Base-by-base conservation (phyloP, 202 grass and related monocot genomes). In the Setaria italica region DNA sequence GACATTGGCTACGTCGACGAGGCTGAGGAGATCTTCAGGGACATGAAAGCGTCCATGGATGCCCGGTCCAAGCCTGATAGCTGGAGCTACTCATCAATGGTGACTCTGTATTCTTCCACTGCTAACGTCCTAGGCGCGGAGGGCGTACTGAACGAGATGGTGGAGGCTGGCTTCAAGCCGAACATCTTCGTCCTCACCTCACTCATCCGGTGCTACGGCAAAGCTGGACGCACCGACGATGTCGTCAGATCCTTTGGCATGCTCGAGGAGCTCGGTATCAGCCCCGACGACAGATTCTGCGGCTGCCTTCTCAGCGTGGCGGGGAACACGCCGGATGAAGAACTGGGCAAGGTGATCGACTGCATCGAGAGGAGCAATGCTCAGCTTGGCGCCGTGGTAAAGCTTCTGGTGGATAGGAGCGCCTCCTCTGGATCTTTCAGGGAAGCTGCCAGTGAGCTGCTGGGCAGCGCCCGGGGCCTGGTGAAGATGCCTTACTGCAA, bases 101-200 rank as follows among this genome's bases (percentile, higher is more conserved):
- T 99, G 32, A 96, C 97, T 2, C 90, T 91, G 25, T 96, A 99
- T 68, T 96, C 91, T 34, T 96, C 92, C 82, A 87, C 77, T 11
- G 85, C 92, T 62, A 74, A 87, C 19, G 88, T 99, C 72, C 45
- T 78, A 12, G 88, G 83, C 67, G 92, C 93, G 53, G 97, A 99
- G 77, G 70, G 77, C 58, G 80, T 88, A 82, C 87, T 96, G 45
- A 87, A 90, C 62, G 93, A 96, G 84, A 99, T 99, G 97, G 15
- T 87, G 50, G 91, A 87, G 85, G 87, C 87, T 0, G 92, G 92
- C 47, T 88, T 88, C 72, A 88, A 88, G 78, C 93, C 92, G 17
- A 96, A 89, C 78, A 96, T 99, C 74, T 96, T 92, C 84, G 85
- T 96, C 73, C 90, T 96, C 14, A 99, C 97, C 72, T 99, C 97